Evolutionary conservation across 331 rosid species (phyloP), one percentile per base, ranked within the genome.

Genomic region (Phaseolus coccineus): DNA sequence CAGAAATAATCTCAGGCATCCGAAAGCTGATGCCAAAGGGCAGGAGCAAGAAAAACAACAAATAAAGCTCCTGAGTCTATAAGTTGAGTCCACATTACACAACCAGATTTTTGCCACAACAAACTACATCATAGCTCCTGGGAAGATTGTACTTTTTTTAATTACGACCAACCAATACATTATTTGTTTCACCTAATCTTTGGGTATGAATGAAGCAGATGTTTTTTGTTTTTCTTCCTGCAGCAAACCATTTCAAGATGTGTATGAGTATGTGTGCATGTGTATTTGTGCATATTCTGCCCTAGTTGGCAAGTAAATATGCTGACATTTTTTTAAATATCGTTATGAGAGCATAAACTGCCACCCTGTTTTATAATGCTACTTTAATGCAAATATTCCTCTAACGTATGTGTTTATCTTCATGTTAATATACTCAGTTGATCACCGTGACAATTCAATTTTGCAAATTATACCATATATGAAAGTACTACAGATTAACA

Each of bases 301-400:
- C 63, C 24, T 57, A 69, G 71, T 31, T 42, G 50, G 51, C 39
- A 57, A 69, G 39, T 68, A 28, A 55, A 25, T 28, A 44, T 53
- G 76, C 31, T 44, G 12, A 56, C 13, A 24, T 46, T 40, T 57
- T 19, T 46, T 52, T 30, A 14, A 73, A 40, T 13, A 72, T 33
- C 44, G 8, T 63, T 73, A 25, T 11, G 35, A n/a, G 56, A 4
- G 5, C 63, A 56, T 56, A 44, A 55, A 69, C 35, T 9, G 12
- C 10, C 42, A 53, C 44, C 28, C 42, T 66, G 57, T 77, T 77
- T 35, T 67, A 42, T 40, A 57, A 78, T 57, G 62, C 39, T 33
- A 62, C 69, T 68, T 68, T 28, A 10, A 68, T 62, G 73, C 27
- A 25, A 59, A 71, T 58, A 48, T 37, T 80, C 47, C 72, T 48